Evolutionary conservation across 805 yeast genomes (phyloP).

Genomic region (Blastobotrys muscicola): DNA sequence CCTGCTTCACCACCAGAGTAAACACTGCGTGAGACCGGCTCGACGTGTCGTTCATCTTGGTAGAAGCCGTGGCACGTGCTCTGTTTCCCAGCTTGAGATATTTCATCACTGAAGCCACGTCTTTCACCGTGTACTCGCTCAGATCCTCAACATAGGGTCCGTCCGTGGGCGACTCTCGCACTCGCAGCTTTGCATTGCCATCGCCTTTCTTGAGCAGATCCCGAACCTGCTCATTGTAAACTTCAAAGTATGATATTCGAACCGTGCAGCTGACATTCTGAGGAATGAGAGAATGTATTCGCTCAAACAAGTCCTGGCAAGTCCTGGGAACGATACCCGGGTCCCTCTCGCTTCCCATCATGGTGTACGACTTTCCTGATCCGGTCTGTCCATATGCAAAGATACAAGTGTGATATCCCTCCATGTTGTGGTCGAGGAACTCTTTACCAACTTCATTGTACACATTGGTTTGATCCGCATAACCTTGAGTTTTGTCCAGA

Average conservation of each 20-base stretch:
- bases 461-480: conserved; percentile 40
- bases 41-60: conserved; percentile 61
- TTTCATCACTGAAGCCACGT: conserved; percentile 39
- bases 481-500: conserved; percentile 28
- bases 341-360: conserved; percentile 48
- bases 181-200: conserved; percentile 30
- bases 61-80: conserved; percentile 59
- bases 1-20: conserved; percentile 52
- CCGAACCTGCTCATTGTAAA: conserved; percentile 67
- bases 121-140: conserved; percentile 40
- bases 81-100: conserved; percentile 43
- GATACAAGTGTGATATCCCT: conserved; percentile 65
- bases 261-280: conserved; percentile 34
- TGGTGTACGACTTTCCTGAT: conserved; percentile 75
- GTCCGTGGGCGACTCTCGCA: conserved; percentile 55
- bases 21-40: conserved; percentile 78
- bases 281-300: conserved; percentile 30
- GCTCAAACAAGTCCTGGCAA: conserved; percentile 43
- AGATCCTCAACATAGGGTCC: conserved; percentile 70
- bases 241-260: conserved; percentile 57
- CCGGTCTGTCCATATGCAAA: conserved; percentile 81
- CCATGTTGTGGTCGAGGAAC: conserved; percentile 50
- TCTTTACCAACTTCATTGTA: conserved; percentile 50
- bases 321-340: conserved; percentile 62
- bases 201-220: conserved; percentile 39